phyloP scores from a whole-genome alignment of 2,329 filamentous ascomycete species.

The Coniochaeta hoffmannii region DNA sequence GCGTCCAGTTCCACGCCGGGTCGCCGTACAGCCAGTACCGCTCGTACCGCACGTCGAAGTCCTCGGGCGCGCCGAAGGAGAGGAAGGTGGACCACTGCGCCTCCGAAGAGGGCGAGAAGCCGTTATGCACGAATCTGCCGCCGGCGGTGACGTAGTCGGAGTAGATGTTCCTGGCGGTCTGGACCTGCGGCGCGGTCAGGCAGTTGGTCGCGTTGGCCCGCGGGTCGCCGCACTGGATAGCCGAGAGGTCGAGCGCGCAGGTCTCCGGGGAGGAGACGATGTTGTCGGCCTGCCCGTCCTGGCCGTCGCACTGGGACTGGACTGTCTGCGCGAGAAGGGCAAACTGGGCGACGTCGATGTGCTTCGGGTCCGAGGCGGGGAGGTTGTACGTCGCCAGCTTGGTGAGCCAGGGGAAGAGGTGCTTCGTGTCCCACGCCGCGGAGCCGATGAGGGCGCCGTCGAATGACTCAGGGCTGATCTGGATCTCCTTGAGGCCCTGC shows the following conservation, averaged over 20 bases:
- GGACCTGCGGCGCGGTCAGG: conserved; percentile 8
- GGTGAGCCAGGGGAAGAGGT: conserved; percentile 30
- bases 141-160: conserved; percentile 7
- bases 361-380: conserved; percentile 28
- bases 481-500: conserved; percentile 47
- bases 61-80: neutral
- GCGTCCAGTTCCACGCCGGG: neutral
- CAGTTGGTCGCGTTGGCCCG: conserved; percentile 7
- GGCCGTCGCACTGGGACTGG: conserved; percentile 36
- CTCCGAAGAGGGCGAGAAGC: conserved; percentile 4
- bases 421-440: conserved; percentile 32
- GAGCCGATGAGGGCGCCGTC: conserved; percentile 48
- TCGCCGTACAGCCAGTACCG: neutral
- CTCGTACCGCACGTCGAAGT: conserved; percentile 2
- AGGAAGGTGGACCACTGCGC: neutral
- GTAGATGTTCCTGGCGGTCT: conserved; percentile 8
- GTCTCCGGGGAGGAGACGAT: conserved; percentile 36
- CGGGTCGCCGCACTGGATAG: conserved; percentile 23
- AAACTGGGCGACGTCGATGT: conserved; percentile 34
- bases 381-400: conserved; percentile 36
- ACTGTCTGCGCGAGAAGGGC: conserved; percentile 28
- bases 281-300: conserved; percentile 38
- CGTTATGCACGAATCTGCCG: conserved; percentile 2
- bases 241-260: conserved; percentile 31
- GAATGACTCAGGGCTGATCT: conserved; percentile 46